Conservation (phyloP, 2,329 filamentous ascomycete genomes). For the Sporothrix pallida region DNA sequence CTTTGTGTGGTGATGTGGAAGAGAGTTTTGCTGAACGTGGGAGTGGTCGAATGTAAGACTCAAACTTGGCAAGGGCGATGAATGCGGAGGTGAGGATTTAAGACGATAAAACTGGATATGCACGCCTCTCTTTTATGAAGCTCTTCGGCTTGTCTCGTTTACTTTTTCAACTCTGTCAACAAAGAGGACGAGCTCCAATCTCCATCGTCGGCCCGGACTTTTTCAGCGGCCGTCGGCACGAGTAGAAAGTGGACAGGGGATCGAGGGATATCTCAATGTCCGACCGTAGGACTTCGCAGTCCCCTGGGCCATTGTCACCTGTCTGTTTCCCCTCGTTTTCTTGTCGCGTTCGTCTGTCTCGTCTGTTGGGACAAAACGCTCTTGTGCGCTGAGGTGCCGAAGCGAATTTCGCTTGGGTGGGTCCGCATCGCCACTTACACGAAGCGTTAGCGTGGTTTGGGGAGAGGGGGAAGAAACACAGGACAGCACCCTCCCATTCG, state of each 20-base stretch:
- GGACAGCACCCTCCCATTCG: background rate
- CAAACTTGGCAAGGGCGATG: too few species aligned
- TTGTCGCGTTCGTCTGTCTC: background rate
- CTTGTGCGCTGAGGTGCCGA: slow-evolving; percentile 7
- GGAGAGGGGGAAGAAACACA: background rate
- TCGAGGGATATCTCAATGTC: background rate
- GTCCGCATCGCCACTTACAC: slow-evolving; percentile 12
- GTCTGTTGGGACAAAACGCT: background rate
- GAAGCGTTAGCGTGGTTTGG: background rate
- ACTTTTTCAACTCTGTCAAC: background rate
- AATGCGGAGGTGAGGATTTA: too few species aligned
- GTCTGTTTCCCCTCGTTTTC: background rate
- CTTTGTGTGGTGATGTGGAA: background rate
- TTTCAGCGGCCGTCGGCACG: slow-evolving; percentile 11
- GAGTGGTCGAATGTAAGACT: background rate
- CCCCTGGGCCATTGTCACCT: too few species aligned
- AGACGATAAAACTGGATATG: too few species aligned
- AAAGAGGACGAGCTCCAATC: too few species aligned
- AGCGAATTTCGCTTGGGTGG: slow-evolving; percentile 28
- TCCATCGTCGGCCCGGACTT: slow-evolving; percentile 9
- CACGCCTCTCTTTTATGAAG: background rate
- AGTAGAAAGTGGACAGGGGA: background rate
- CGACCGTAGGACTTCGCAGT: slow-evolving; percentile 16
- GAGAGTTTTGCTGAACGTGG: background rate
- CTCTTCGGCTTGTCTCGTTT: background rate